These are phyloP conservation scores for Crucibulum laeve DNA, from an alignment of 768 basidiomycete genomes.

Conservation along the genomic window DNA sequence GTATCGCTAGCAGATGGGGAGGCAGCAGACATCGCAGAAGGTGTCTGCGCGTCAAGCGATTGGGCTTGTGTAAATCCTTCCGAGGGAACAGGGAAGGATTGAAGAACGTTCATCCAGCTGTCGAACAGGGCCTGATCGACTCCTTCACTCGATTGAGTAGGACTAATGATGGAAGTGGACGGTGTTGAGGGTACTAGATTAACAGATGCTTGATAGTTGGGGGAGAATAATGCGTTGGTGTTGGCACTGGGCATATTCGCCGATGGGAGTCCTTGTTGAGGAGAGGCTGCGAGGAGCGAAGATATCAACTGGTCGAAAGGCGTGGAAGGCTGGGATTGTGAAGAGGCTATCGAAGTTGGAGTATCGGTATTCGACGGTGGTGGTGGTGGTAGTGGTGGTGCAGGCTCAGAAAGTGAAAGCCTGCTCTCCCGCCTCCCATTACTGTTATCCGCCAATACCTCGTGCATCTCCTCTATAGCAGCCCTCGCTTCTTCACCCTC, in stretches of 20 bases:
- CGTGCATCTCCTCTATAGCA: conserved; percentile 9
- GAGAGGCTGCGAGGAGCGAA: conserved; percentile 30
- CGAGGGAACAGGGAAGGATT: conserved; percentile 34
- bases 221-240: background rate
- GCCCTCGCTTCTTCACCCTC: conserved; percentile 10
- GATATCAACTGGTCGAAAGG: conserved; percentile 36
- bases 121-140: conserved; percentile 39
- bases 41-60: background rate
- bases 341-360: conserved; percentile 1
- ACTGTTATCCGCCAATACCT: conserved; percentile 22
- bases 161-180: too few relatives aligned
- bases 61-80: conserved; percentile 19
- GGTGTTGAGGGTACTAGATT: too few relatives aligned
- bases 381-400: background rate
- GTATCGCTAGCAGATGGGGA: background rate
- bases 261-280: conserved; percentile 4
- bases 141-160: conserved; percentile 4
- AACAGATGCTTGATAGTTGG: background rate
- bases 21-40: background rate
- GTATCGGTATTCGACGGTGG: conserved; percentile 1
- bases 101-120: conserved; percentile 48
- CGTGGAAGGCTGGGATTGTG: conserved; percentile 14
- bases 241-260: background rate
- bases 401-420: background rate
- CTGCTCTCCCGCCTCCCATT: conserved; percentile 4